These are phyloP conservation scores for Helicosporidium sp. DNA, from an alignment of 139 green algal species.

Conservation along the genomic window DNA sequence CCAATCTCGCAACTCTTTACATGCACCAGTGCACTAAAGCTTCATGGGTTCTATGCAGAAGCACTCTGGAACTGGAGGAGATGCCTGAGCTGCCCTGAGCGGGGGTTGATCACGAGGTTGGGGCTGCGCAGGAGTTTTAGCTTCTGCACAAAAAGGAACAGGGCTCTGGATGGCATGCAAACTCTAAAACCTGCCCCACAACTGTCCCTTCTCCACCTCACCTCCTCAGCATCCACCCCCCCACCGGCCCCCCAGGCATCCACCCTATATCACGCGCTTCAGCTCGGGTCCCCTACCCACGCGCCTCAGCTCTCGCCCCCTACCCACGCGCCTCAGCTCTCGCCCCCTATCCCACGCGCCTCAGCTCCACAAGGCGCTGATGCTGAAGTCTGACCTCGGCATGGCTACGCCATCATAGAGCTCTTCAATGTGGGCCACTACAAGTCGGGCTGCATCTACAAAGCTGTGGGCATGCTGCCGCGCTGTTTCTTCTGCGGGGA, in stretches of 20 bases:
- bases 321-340: neutral
- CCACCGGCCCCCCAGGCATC: neutral
- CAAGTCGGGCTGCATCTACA: constrained; percentile 8
- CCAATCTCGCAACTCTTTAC: too few relatives aligned
- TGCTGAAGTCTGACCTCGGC: constrained; percentile 24
- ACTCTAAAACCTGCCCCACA: too few relatives aligned
- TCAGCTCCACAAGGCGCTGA: constrained; percentile 9
- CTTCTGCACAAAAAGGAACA: too few relatives aligned
- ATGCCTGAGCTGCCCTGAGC: too few relatives aligned
- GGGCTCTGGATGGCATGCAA: too few relatives aligned
- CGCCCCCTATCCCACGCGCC: neutral
- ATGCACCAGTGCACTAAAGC: too few relatives aligned
- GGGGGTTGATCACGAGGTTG: too few relatives aligned
- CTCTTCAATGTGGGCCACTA: constrained; percentile 10
- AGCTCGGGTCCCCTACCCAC: too few relatives aligned
- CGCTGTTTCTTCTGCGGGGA: constrained; percentile 14
- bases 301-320: too few relatives aligned
- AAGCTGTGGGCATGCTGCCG: constrained; percentile 14
- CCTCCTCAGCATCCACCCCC: neutral
- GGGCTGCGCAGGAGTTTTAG: too few relatives aligned
- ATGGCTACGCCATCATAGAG: constrained; percentile 26
- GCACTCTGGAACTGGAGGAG: too few relatives aligned
- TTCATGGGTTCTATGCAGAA: too few relatives aligned
- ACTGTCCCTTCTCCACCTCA: neutral
- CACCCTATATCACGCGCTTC: neutral